These are phyloP conservation scores for Apiospora pterosperma DNA, from an alignment of 2,329 filamentous ascomycete species.

Conservation along the genomic window DNA sequence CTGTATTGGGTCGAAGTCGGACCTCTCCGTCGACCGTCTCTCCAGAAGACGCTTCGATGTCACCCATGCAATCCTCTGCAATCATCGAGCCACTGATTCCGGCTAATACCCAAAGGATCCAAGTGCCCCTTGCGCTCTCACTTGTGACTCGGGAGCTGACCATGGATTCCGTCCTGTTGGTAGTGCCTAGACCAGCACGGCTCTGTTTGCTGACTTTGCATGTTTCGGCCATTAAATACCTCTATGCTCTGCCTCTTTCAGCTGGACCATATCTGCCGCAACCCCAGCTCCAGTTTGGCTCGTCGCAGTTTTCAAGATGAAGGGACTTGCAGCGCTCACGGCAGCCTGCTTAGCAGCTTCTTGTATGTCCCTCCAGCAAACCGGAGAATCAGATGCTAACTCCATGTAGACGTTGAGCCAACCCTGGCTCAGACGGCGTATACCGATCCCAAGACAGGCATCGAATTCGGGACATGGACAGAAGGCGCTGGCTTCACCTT, in stretches of 20 bases:
- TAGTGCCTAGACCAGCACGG: neutral
- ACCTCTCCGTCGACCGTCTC: neutral
- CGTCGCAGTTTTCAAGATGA: conserved; percentile 15
- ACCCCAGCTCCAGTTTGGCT: neutral
- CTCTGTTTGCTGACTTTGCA: neutral
- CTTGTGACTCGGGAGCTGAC: neutral
- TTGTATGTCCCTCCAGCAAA: conserved; percentile 16
- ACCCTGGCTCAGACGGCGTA: conserved; percentile 22
- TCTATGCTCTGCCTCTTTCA: neutral
- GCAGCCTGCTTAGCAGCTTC: conserved; percentile 25
- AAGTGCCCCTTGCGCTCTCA: neutral
- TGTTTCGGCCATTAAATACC: neutral
- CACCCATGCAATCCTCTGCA: neutral
- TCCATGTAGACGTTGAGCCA: conserved; percentile 19
- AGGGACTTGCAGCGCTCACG: conserved; percentile 23
- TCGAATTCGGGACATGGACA: conserved; percentile 26
- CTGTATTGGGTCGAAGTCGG: neutral
- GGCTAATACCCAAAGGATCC: conserved; percentile 1
- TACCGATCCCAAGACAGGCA: conserved; percentile 25
- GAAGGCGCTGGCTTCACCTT: conserved; percentile 21
- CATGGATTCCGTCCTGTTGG: neutral
- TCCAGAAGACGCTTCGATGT: neutral
- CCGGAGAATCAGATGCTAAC: neutral
- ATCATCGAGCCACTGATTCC: neutral
- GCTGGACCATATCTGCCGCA: neutral